Evolutionary conservation across 306 rosid species (phyloP), one percentile per base, ranked within the genome.

Genomic region (Betula pendula): DNA sequence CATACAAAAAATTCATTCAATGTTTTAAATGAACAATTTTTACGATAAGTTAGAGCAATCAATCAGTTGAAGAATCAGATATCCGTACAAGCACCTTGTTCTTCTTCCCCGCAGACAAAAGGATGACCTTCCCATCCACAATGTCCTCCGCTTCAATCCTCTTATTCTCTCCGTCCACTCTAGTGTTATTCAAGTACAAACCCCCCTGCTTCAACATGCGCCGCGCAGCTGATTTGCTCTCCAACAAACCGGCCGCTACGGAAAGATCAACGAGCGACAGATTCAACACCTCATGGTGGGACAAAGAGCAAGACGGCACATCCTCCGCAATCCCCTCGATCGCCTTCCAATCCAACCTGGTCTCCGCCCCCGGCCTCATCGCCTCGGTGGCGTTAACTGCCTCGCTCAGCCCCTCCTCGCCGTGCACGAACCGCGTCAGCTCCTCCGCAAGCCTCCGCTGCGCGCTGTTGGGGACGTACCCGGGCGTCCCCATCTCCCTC

Each of bases 151-250:
- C 88, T 68, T 90, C 91, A 71, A 95, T 75, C 72, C 77, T 90
- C 86, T 85, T 88, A 72, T 73, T 78, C 77, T 95, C 98, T 68
- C 84, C 77, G 65, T 92, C 88, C 78, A 95, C 92, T 86, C 91
- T 88, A 29, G 65, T 78, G 73, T 95, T 92, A 85, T 95, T 95
- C 88, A 95, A 85, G 88, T 95, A 95, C 48, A 95, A 74, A 9
- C 98, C 98, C 42, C 98, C 97, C 85, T 95, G 98, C 85, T 92
- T 95, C 84, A 95, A 81, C 89, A 95, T 59, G 4, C 97, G 87
- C 5, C 97, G 92, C 0, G 89, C 98, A 74, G 97, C 97, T 0
- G 98, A 92, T 78, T 92, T 95, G 79, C 97, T 95, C 49, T 82
- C 90, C 12, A 93, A 79, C 89, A 95, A 88, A 83, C 98, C 97